Evolutionary conservation across 331 rosid species (phyloP).

Genomic region (Quercus lobata): DNA sequence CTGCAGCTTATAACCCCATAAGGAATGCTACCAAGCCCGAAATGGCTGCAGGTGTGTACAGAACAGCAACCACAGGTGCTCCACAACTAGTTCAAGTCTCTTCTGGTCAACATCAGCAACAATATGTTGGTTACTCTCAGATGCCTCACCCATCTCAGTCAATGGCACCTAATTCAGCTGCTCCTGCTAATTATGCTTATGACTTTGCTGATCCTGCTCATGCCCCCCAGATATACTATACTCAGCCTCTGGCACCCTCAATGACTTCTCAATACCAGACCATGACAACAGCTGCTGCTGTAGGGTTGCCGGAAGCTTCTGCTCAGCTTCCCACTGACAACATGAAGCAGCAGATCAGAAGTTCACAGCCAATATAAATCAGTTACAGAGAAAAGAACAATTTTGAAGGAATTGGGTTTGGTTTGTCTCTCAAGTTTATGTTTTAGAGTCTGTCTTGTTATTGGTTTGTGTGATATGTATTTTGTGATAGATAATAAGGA

Average conservation of each 20-base stretch:
- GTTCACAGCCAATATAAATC: slow-evolving; percentile 58
- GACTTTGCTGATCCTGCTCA: slow-evolving; percentile 71
- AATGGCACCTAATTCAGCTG: slow-evolving; percentile 45
- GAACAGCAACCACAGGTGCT: slow-evolving; percentile 55
- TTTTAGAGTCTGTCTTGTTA: slow-evolving; percentile 40
- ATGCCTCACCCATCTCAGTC: slow-evolving; percentile 87
- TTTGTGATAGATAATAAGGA: slow-evolving; percentile 73
- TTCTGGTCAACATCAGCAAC: slow-evolving; percentile 63
- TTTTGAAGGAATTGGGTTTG: slow-evolving; percentile 69
- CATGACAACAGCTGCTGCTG: slow-evolving; percentile 57
- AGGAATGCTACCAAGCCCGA: slow-evolving; percentile 72
- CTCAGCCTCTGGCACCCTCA: slow-evolving; percentile 69
- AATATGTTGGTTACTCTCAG: slow-evolving; percentile 69
- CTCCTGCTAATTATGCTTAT: slow-evolving; percentile 50
- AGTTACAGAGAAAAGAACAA: slow-evolving; percentile 46
- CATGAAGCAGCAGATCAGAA: slow-evolving; percentile 83
- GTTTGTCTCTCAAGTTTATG: slow-evolving; percentile 32
- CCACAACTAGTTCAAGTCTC: slow-evolving; percentile 76
- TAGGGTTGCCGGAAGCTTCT: slow-evolving; percentile 51
- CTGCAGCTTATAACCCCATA: slow-evolving; percentile 51
- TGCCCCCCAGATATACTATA: slow-evolving; percentile 73
- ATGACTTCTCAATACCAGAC: slow-evolving; percentile 89
- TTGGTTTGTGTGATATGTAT: slow-evolving; percentile 81
- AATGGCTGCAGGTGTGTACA: slow-evolving; percentile 56
- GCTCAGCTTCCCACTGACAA: slow-evolving; percentile 65